These are phyloP conservation scores for Syzygium syzygioides DNA, from an alignment of 441 rosid genomes.

Conservation along the genomic window DNA sequence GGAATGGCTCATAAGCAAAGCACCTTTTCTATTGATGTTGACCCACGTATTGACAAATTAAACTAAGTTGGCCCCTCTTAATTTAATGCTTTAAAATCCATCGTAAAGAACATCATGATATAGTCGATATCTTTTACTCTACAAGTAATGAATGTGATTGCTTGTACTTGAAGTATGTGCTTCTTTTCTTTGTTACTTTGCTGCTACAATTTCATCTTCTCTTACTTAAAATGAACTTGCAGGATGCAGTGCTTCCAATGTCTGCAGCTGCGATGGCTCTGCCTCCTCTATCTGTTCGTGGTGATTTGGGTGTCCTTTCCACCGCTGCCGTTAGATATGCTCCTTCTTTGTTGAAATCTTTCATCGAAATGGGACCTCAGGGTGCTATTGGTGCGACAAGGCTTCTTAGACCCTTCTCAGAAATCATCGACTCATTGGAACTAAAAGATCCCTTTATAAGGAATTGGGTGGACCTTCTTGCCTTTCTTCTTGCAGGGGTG, in stretches of 20 bases:
- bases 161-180: neutral
- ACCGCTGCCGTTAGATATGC: slow-evolving; percentile 91
- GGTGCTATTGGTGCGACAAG: slow-evolving; percentile 83
- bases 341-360: slow-evolving; percentile 73
- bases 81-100: too few relatives aligned
- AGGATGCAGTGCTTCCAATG: slow-evolving; percentile 93
- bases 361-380: slow-evolving; percentile 78
- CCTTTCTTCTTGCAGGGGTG: slow-evolving; percentile 96
- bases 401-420: slow-evolving; percentile 89
- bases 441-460: slow-evolving; percentile 78
- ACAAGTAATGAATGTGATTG: neutral
- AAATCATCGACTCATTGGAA: slow-evolving; percentile 64
- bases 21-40: neutral
- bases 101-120: neutral
- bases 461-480: slow-evolving; percentile 90
- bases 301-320: slow-evolving; percentile 83
- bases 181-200: neutral
- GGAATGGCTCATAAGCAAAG: neutral
- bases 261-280: slow-evolving; percentile 91
- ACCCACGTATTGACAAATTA: too few relatives aligned
- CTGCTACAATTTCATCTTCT: neutral
- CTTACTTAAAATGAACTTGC: slow-evolving; percentile 13
- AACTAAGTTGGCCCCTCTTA: neutral
- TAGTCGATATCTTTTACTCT: neutral
- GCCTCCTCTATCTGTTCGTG: slow-evolving; percentile 82